A percentile compares a stretch with the other conserved stretches of the same genome.
These are phyloP conservation scores for Arthrobotrys megalospora DNA, from an alignment of 2,329 filamentous ascomycete genomes.

Conservation along the genomic window DNA sequence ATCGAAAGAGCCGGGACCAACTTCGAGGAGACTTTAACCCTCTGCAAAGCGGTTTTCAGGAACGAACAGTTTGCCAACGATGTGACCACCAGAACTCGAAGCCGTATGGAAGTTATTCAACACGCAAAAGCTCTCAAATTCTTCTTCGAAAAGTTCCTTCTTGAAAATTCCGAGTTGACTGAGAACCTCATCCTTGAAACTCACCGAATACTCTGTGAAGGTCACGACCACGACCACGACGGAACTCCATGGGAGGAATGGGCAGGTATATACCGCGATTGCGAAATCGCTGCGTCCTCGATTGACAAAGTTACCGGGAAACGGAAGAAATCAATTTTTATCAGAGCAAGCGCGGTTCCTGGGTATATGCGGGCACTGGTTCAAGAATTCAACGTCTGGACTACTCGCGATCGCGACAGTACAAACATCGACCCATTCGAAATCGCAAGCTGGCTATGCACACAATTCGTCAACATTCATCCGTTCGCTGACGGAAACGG, in stretches of 20 bases:
- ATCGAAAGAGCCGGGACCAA: slow-evolving; percentile 22
- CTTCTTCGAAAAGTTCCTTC: slow-evolving; percentile 25
- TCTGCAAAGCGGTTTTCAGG: slow-evolving; percentile 6
- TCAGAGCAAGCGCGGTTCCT: slow-evolving; percentile 21
- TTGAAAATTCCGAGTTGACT: not conserved
- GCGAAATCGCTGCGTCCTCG: slow-evolving; percentile 55
- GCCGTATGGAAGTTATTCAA: slow-evolving; percentile 22
- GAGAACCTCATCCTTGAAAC: slow-evolving; percentile 36
- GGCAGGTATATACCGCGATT: slow-evolving; percentile 38
- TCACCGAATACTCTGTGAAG: slow-evolving; percentile 29
- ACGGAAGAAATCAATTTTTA: slow-evolving; percentile 35
- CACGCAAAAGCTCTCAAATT: slow-evolving; percentile 26
- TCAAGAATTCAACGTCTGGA: slow-evolving; percentile 37
- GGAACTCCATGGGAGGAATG: slow-evolving; percentile 33
- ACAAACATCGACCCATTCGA: slow-evolving; percentile 10
- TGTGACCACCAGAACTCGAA: too few relatives aligned
- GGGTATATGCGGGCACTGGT: slow-evolving; percentile 8
- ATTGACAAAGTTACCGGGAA: not conserved
- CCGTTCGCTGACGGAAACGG: slow-evolving; percentile 42
- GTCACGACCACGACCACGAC: slow-evolving; percentile 3
- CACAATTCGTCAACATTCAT: slow-evolving; percentile 39
- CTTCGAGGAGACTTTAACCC: slow-evolving; percentile 2
- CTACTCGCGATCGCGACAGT: slow-evolving; percentile 3
- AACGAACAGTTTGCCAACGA: not conserved
- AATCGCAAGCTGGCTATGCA: slow-evolving; percentile 30